Evolutionary conservation across 768 basidiomycete genomes (phyloP).

Genomic region (Suillus luteus): DNA sequence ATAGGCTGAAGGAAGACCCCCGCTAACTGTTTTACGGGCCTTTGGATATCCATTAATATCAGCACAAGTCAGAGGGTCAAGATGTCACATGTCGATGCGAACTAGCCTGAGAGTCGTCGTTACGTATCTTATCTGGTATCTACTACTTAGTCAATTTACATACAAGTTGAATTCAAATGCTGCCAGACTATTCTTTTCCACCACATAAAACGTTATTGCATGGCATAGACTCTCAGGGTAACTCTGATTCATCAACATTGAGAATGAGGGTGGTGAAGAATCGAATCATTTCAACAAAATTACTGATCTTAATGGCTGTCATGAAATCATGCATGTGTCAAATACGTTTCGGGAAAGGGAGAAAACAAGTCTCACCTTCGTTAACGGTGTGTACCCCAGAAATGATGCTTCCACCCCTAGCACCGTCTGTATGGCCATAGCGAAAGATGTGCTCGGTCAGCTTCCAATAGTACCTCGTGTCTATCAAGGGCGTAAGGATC

Average conservation of each 20-base stretch:
- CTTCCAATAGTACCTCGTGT: constrained; percentile 49
- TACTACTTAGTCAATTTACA: not conserved
- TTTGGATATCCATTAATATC: not conserved
- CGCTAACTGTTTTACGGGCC: not conserved
- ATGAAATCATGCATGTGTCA: not conserved
- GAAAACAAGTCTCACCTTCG: constrained; percentile 51
- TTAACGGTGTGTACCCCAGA: constrained; percentile 68
- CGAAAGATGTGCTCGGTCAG: constrained; percentile 65
- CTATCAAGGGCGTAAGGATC: constrained; percentile 23
- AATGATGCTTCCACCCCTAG: constrained; percentile 32
- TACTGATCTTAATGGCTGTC: constrained; percentile 51
- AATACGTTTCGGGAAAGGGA: not conserved
- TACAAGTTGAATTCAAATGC: not conserved
- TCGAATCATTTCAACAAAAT: constrained; percentile 63
- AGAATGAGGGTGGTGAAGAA: constrained; percentile 71
- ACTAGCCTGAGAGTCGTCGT: not conserved
- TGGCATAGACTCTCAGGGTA: constrained; percentile 8
- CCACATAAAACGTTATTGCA: not conserved
- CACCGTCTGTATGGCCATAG: constrained; percentile 46
- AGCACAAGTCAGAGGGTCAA: not conserved
- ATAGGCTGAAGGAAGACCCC: not conserved
- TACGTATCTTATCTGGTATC: not conserved
- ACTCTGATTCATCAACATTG: constrained; percentile 60
- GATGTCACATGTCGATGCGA: not conserved
- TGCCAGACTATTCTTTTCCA: not conserved